A percentile compares a stretch with the other conserved stretches of the same genome.
Evolutionary conservation across 2,329 filamentous ascomycete genomes (phyloP).

Genomic region (Exophiala calicioides): DNA sequence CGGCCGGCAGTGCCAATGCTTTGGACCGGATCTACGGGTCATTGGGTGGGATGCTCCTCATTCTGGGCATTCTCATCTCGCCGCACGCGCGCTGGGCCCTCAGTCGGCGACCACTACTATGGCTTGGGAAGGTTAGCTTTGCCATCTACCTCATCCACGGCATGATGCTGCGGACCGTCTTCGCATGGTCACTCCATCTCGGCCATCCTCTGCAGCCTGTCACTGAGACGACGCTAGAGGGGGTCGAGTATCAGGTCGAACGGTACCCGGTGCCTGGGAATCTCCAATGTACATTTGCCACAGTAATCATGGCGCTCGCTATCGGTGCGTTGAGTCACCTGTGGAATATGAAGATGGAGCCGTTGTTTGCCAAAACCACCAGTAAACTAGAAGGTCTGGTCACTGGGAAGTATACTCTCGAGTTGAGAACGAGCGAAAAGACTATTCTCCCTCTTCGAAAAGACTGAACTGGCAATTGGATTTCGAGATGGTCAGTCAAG

Average conservation of each 20-base stretch:
- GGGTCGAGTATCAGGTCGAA: constrained; percentile 5
- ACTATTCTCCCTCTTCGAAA: constrained; percentile 20
- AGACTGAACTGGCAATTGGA: constrained; percentile 21
- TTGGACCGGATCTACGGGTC: constrained; percentile 53
- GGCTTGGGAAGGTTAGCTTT: constrained; percentile 65
- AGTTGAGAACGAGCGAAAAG: constrained; percentile 10
- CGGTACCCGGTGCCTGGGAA: constrained; percentile 20
- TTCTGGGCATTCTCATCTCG: constrained; percentile 56
- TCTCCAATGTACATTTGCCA: constrained; percentile 47
- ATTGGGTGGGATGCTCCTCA: constrained; percentile 52
- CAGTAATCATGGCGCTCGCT: constrained; percentile 60
- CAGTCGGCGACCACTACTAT: constrained; percentile 58
- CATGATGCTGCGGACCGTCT: constrained; percentile 58
- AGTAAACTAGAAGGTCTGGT: constrained; percentile 29
- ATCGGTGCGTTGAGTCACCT: constrained; percentile 63
- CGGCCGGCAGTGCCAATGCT: constrained; percentile 47
- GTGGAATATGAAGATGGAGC: constrained; percentile 59
- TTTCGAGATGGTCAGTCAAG: too few relatives aligned
- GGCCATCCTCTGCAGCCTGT: constrained; percentile 34
- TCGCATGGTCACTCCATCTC: constrained; percentile 63
- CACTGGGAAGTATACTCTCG: constrained; percentile 12
- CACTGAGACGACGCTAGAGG: constrained; percentile 23
- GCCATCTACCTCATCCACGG: constrained; percentile 67
- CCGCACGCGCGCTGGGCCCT: constrained; percentile 54
- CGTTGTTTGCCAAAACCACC: constrained; percentile 44